These are phyloP conservation scores for Licmophora abbreviata DNA, from an alignment of 108 stramenopile species.

Conservation along the genomic window DNA sequence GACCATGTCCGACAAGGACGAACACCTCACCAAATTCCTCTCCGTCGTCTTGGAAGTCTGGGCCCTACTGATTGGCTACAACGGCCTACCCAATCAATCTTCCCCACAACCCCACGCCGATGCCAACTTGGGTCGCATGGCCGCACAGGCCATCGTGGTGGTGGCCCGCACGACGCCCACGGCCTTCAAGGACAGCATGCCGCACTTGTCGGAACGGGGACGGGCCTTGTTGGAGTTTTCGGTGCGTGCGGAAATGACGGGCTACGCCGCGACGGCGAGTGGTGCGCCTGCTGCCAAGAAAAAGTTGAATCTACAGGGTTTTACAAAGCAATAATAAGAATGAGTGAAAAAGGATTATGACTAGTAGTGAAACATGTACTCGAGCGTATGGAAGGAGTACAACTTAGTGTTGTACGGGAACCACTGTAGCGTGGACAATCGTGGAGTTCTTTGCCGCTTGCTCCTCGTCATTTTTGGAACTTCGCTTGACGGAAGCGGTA, in stretches of 20 bases:
- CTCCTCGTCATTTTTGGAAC: background rate
- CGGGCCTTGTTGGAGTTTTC: slow-evolving; percentile 63
- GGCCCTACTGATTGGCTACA: slow-evolving; percentile 52
- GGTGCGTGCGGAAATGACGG: slow-evolving; percentile 82
- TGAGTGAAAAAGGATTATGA: too few species aligned
- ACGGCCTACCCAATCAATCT: slow-evolving; percentile 76
- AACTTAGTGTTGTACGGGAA: background rate
- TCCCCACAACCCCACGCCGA: slow-evolving; percentile 21
- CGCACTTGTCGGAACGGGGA: slow-evolving; percentile 28
- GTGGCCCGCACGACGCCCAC: slow-evolving; percentile 54
- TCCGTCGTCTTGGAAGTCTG: slow-evolving; percentile 44
- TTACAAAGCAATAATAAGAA: slow-evolving; percentile 31
- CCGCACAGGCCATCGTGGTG: slow-evolving; percentile 66
- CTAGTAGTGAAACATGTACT: too few species aligned
- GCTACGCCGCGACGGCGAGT: slow-evolving; percentile 35
- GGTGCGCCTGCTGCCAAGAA: slow-evolving; percentile 43
- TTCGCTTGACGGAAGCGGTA: background rate
- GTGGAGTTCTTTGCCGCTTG: too few species aligned
- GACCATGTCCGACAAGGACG: slow-evolving; percentile 36
- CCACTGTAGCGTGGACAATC: background rate
- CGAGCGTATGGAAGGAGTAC: too few species aligned
- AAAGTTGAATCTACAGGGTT: slow-evolving; percentile 67
- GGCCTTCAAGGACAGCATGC: slow-evolving; percentile 63
- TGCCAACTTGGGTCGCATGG: slow-evolving; percentile 60
- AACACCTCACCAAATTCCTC: slow-evolving; percentile 41